Percentiles rank a stretch among this genome's conserved stretches.
Conservation (phyloP, 2,329 filamentous ascomycete genomes). For the Arthrobotrys entomopaga region DNA sequence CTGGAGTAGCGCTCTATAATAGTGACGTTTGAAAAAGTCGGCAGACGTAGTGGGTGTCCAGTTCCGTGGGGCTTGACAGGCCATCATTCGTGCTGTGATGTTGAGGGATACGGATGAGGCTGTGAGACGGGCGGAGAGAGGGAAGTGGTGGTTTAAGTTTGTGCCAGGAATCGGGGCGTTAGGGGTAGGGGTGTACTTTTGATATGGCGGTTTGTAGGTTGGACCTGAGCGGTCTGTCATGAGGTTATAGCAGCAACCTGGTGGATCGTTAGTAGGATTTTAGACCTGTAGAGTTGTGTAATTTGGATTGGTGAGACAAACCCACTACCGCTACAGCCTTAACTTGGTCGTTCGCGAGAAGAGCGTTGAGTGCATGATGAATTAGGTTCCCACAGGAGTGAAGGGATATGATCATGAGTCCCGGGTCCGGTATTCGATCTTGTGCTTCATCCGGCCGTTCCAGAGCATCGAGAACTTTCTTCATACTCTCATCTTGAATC, state of each 20-base stretch:
- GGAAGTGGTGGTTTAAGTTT: conserved; percentile 90
- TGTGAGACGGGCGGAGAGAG: conserved; percentile 75
- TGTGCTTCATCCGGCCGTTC: conserved; percentile 60
- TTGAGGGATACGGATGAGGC: conserved; percentile 80
- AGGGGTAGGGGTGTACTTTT: conserved; percentile 49
- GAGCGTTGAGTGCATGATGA: conserved; percentile 88
- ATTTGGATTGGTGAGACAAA: conserved; percentile 5
- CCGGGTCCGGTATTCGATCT: conserved; percentile 4
- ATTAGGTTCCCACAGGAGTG: conserved; percentile 98
- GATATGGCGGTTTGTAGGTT: conserved; percentile 73
- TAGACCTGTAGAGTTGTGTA: background rate
- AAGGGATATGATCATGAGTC: conserved; percentile 84
- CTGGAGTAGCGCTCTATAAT: conserved; percentile 89
- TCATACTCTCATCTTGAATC: conserved; percentile 77
- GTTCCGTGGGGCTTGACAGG: conserved; percentile 91
- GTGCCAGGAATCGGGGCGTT: conserved; percentile 70
- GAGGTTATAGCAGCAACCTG: conserved; percentile 95
- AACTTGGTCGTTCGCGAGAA: conserved; percentile 84
- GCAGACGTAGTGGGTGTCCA: conserved; percentile 86
- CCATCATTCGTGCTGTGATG: conserved; percentile 98
- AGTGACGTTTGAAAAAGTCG: conserved; percentile 89
- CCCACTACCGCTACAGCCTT: conserved; percentile 87
- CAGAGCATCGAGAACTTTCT: conserved; percentile 73
- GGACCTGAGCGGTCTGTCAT: conserved; percentile 88
- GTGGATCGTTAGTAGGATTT: background rate